Conservation (phyloP, 1,284 basidiomycete genomes). For the Leucoagaricus sp. region DNA sequence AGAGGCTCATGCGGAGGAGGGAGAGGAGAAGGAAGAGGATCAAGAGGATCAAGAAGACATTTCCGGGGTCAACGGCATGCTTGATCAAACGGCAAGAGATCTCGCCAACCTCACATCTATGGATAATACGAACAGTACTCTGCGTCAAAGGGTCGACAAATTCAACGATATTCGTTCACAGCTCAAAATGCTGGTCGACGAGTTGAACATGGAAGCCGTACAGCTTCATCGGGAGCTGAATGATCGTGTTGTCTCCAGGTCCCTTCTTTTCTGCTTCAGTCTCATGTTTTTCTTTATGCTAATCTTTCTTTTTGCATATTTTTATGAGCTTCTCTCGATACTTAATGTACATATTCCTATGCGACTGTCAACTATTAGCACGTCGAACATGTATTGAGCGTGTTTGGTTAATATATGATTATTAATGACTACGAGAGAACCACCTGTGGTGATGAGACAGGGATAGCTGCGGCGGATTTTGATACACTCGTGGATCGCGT, state of each 20-base stretch:
- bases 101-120: not conserved
- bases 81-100: not conserved
- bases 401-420: too few species aligned
- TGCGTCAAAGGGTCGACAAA: not conserved
- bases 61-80: not conserved
- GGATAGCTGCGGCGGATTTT: too few species aligned
- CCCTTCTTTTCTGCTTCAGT: not conserved
- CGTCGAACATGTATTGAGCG: too few species aligned
- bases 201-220: not conserved
- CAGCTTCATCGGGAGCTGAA: not conserved
- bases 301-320: not conserved
- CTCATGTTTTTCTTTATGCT: not conserved
- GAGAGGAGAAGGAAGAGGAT: not conserved
- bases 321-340: too few species aligned
- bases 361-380: too few species aligned
- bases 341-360: too few species aligned
- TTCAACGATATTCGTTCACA: not conserved
- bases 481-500: constrained; percentile 37
- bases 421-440: too few species aligned
- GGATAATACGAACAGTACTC: not conserved
- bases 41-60: not conserved
- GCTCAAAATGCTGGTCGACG: not conserved
- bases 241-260: not conserved
- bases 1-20: not conserved
- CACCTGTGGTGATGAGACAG: too few species aligned